A percentile compares a stretch with the other conserved stretches of the same genome.
Conservation (phyloP, 1,139 yeast species). For the Taphrina communis region DNA sequence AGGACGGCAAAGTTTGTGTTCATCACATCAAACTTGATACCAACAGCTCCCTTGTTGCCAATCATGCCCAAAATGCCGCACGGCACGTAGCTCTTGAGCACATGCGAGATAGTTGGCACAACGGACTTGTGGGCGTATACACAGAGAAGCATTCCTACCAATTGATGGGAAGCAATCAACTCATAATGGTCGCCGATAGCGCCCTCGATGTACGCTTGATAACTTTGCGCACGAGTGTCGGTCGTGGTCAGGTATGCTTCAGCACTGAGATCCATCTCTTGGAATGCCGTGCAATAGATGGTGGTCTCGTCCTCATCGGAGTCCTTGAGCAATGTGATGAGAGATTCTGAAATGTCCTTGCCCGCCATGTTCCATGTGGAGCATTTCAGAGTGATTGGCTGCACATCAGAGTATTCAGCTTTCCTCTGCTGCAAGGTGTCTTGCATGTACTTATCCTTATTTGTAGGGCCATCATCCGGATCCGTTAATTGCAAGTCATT, state of each 20-base stretch:
- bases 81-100: slow-evolving; percentile 36
- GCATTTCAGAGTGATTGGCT: slow-evolving; percentile 8
- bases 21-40: slow-evolving; percentile 37
- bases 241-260: slow-evolving; percentile 42
- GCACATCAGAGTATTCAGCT: slow-evolving; percentile 19
- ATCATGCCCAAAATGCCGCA: slow-evolving; percentile 42
- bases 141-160: slow-evolving; percentile 42
- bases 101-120: slow-evolving; percentile 35
- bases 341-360: slow-evolving; percentile 28
- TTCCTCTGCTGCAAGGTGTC: neutral
- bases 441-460: slow-evolving; percentile 17
- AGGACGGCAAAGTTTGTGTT: slow-evolving; percentile 41
- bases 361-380: slow-evolving; percentile 41
- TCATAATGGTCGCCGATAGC: slow-evolving; percentile 42
- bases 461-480: neutral
- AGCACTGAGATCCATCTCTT: slow-evolving; percentile 42
- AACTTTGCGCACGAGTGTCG: slow-evolving; percentile 27
- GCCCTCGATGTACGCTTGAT: slow-evolving; percentile 24
- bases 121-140: slow-evolving; percentile 42
- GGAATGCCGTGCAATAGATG: slow-evolving; percentile 34
- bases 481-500: slow-evolving; percentile 8
- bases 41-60: slow-evolving; percentile 44
- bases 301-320: slow-evolving; percentile 1
- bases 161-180: slow-evolving; percentile 40
- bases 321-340: slow-evolving; percentile 9